Conservation (phyloP, 352 stramenopile species). For the Phytophthora europaea region DNA sequence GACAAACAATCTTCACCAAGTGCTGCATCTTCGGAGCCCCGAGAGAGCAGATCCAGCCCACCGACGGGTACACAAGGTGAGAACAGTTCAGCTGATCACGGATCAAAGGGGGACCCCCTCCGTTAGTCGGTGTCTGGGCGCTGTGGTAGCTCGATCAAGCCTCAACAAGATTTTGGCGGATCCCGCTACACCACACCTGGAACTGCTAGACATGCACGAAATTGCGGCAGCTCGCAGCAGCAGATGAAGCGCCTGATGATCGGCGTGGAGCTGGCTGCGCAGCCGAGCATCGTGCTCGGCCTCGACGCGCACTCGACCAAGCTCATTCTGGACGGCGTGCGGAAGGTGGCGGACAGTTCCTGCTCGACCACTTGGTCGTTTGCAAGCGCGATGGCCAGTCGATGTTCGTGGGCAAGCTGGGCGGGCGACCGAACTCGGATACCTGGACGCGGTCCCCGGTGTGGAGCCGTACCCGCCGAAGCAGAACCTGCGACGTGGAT, state of each 20-base stretch:
- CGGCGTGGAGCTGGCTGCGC: slow-evolving; percentile 87
- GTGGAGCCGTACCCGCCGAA: slow-evolving; percentile 44
- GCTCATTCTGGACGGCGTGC: slow-evolving; percentile 78
- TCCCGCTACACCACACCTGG: slow-evolving; percentile 1
- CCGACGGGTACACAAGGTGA: no score
- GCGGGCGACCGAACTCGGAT: slow-evolving; percentile 44
- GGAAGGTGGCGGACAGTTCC: slow-evolving; percentile 73
- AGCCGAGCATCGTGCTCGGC: slow-evolving; percentile 80
- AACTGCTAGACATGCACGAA: slow-evolving; percentile 37
- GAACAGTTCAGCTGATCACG: no score
- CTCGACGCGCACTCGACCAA: slow-evolving; percentile 84
- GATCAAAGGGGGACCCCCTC: no score
- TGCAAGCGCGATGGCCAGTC: slow-evolving; percentile 56
- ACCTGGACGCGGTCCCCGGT: slow-evolving; percentile 39
- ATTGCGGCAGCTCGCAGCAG: slow-evolving; percentile 44
- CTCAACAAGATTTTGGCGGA: no score
- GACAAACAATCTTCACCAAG: no score
- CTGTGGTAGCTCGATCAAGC: no score
- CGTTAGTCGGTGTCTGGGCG: no score
- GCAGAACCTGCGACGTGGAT: slow-evolving; percentile 30
- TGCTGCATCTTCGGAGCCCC: no score
- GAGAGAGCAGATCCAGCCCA: no score
- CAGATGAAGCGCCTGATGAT: slow-evolving; percentile 65
- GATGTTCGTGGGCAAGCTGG: slow-evolving; percentile 86
- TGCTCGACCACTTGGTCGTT: slow-evolving; percentile 82